These are phyloP conservation scores for Chrysoporthe cubensis DNA, from an alignment of 2,329 filamentous ascomycete species.

Conservation along the genomic window DNA sequence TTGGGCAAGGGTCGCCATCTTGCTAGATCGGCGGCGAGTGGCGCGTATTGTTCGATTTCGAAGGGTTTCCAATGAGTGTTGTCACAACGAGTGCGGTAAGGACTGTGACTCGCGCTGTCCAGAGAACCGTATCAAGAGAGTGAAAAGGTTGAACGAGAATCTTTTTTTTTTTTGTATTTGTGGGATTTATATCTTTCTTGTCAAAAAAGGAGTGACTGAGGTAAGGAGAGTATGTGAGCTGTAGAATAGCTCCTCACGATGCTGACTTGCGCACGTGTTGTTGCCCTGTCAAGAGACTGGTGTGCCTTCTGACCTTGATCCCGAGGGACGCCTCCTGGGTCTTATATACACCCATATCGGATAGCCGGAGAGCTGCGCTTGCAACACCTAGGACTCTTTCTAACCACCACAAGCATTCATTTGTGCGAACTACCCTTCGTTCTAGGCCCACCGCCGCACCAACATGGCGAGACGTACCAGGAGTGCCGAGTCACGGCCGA, in stretches of 20 bases:
- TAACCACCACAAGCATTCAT: slow-evolving; percentile 4
- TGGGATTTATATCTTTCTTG: background rate
- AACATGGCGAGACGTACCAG: slow-evolving; percentile 2
- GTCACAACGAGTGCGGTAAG: slow-evolving; percentile 1
- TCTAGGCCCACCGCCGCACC: slow-evolving; percentile 4
- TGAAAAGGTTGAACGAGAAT: slow-evolving; percentile 1
- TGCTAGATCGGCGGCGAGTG: background rate
- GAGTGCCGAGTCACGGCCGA: slow-evolving; percentile 23
- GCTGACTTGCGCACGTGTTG: slow-evolving; percentile 28
- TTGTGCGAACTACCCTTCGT: background rate
- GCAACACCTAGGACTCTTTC: slow-evolving; percentile 2
- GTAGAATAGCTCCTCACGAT: slow-evolving; percentile 16
- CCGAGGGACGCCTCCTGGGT: background rate
- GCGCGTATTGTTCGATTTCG: background rate
- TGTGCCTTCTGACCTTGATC: slow-evolving; percentile 20
- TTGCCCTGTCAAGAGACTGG: slow-evolving; percentile 23
- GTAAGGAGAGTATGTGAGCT: slow-evolving; percentile 6
- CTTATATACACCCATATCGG: slow-evolving; percentile 15
- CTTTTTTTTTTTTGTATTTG: slow-evolving; percentile 13
- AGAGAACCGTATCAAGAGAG: background rate
- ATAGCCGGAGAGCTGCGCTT: background rate
- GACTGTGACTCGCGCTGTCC: background rate
- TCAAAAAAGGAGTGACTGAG: slow-evolving; percentile 25
- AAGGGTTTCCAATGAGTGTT: background rate
- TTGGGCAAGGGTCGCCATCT: slow-evolving; percentile 37